Evolutionary conservation across 2,329 filamentous ascomycete species (phyloP).

Genomic region (Fragosphaeria purpurea): DNA sequence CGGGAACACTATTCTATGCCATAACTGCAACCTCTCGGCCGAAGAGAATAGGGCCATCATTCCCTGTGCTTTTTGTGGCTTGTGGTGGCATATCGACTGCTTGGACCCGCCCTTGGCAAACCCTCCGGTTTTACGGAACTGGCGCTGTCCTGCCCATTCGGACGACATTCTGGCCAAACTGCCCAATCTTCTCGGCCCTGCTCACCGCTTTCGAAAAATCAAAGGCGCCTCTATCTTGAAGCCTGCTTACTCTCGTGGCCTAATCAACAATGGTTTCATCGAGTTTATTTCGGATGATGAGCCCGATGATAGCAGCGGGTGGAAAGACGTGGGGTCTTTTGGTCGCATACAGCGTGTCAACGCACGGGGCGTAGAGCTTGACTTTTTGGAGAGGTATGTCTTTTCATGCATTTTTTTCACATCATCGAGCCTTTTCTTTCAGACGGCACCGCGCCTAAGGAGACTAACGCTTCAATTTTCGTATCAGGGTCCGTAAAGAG

Average conservation of each 20-base stretch:
- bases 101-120: slow-evolving; percentile 73
- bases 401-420: neutral
- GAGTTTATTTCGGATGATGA: slow-evolving; percentile 55
- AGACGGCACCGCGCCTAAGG: too few relatives aligned
- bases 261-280: slow-evolving; percentile 60
- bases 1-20: slow-evolving; percentile 67
- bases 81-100: slow-evolving; percentile 89
- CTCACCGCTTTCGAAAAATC: slow-evolving; percentile 52
- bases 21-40: slow-evolving; percentile 59
- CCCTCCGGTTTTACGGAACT: slow-evolving; percentile 66
- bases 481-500: slow-evolving; percentile 20
- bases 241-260: slow-evolving; percentile 50
- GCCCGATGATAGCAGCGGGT: slow-evolving; percentile 33
- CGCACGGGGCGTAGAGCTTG: slow-evolving; percentile 54
- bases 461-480: neutral
- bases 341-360: slow-evolving; percentile 57
- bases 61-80: slow-evolving; percentile 71
- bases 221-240: slow-evolving; percentile 42
- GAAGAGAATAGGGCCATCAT: slow-evolving; percentile 62
- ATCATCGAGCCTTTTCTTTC: neutral
- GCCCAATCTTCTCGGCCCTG: slow-evolving; percentile 45
- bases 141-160: slow-evolving; percentile 81
- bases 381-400: slow-evolving; percentile 59
- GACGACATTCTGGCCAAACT: slow-evolving; percentile 60
- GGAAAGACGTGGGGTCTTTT: slow-evolving; percentile 49